phyloP scores from a whole-genome alignment of 192 early-diverging fungal genomes.

The Mortierella hygrophila region DNA sequence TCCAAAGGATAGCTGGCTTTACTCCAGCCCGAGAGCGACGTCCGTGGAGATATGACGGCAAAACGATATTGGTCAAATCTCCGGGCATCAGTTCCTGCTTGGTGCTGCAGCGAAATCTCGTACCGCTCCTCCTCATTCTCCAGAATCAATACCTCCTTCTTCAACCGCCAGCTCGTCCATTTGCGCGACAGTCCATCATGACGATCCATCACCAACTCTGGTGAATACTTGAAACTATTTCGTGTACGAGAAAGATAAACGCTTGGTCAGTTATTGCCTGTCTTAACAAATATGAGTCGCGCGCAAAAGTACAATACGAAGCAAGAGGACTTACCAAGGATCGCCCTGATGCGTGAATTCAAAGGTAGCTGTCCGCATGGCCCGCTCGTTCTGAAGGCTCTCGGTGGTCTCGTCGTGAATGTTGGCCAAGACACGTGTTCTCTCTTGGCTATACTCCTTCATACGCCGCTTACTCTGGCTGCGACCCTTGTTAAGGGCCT shows the following conservation, averaged over 20 bases:
- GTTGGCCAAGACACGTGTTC: conserved; percentile 53
- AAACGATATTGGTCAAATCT: conserved; percentile 57
- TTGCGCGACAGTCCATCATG: conserved; percentile 50
- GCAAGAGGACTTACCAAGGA: conserved; percentile 60
- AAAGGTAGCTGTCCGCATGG: conserved; percentile 60
- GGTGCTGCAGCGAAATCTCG: conserved; percentile 42
- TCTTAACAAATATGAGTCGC: neutral
- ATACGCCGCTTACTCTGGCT: conserved; percentile 59
- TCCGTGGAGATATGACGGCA: conserved; percentile 54
- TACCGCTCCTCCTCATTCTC: conserved; percentile 64
- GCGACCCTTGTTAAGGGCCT: conserved; percentile 57
- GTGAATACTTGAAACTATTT: conserved; percentile 67
- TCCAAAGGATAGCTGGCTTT: conserved; percentile 34
- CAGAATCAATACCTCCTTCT: conserved; percentile 53
- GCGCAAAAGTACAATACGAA: neutral
- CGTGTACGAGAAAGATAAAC: neutral
- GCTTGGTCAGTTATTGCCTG: neutral
- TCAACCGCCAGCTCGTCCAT: conserved; percentile 52
- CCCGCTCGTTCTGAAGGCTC: conserved; percentile 40
- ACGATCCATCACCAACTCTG: conserved; percentile 60
- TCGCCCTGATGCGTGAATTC: conserved; percentile 69
- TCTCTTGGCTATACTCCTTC: conserved; percentile 41
- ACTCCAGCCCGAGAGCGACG: conserved; percentile 48
- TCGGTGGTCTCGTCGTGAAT: conserved; percentile 47
- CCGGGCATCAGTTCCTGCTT: conserved; percentile 43